Conservation (phyloP, 2,329 filamentous ascomycete genomes). For the Penicillium sp. region DNA sequence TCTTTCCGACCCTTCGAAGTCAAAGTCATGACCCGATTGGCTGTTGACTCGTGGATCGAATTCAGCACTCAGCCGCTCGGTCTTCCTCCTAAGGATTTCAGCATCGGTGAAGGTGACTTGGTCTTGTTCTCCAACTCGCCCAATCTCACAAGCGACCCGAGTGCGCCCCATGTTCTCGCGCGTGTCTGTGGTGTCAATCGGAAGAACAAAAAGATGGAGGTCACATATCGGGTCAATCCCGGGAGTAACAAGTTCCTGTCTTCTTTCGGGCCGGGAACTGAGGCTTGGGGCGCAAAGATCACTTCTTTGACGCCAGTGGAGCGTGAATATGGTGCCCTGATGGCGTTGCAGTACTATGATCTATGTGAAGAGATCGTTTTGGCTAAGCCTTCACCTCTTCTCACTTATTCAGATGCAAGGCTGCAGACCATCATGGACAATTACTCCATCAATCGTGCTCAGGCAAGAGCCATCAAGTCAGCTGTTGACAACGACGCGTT, state of each 20-base stretch:
- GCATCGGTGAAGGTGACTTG: constrained; percentile 75
- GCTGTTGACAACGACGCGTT: constrained; percentile 94
- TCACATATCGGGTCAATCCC: constrained; percentile 74
- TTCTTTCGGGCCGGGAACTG: constrained; percentile 59
- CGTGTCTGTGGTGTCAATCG: constrained; percentile 70
- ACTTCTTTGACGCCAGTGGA: constrained; percentile 91
- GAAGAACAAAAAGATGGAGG: constrained; percentile 72
- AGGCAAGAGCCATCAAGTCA: constrained; percentile 83
- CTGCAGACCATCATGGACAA: constrained; percentile 61
- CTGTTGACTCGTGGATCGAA: constrained; percentile 86
- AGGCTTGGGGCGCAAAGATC: constrained; percentile 69
- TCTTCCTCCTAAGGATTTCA: constrained; percentile 60
- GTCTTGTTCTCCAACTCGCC: constrained; percentile 69
- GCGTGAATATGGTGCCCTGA: constrained; percentile 84
- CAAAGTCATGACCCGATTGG: constrained; percentile 77
- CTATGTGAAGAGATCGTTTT: constrained; percentile 83
- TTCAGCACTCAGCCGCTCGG: constrained; percentile 74
- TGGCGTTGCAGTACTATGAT: constrained; percentile 89
- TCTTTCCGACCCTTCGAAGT: constrained; percentile 73
- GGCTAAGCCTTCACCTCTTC: constrained; percentile 79
- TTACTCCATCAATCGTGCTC: constrained; percentile 77
- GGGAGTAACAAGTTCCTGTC: constrained; percentile 51
- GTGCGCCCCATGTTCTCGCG: constrained; percentile 72
- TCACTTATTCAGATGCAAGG: constrained; percentile 68
- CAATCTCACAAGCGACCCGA: constrained; percentile 57